Evolutionary conservation across 768 basidiomycete species (phyloP).

Genomic region (Tricholoma terreum): DNA sequence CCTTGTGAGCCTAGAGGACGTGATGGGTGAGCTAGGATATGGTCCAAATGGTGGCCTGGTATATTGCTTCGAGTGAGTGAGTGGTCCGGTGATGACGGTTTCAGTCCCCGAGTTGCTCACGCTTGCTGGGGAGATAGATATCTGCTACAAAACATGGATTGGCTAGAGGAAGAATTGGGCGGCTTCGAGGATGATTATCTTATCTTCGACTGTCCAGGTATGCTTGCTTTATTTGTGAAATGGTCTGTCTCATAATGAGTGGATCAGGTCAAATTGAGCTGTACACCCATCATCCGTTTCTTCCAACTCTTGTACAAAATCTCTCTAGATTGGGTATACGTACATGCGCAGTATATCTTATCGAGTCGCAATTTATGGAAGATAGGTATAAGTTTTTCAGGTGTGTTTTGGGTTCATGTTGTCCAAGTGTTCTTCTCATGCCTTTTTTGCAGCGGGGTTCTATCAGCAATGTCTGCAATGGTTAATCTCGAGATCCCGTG

Average conservation of each 20-base stretch:
- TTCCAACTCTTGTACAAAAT: conserved; percentile 83
- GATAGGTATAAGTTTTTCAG: conserved; percentile 98
- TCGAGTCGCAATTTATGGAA: conserved; percentile 99
- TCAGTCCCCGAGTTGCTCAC: neutral
- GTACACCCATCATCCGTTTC: conserved; percentile 97
- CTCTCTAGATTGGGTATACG: conserved; percentile 76
- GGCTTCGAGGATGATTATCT: conserved; percentile 96
- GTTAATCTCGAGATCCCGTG: conserved; percentile 95
- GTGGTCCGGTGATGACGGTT: conserved; percentile 27
- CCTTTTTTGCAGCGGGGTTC: conserved; percentile 65
- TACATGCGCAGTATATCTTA: conserved; percentile 85
- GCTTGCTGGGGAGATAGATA: conserved; percentile 56
- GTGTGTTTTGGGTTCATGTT: conserved; percentile 30
- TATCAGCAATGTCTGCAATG: conserved; percentile 99
- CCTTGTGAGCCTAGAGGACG: conserved; percentile 88
- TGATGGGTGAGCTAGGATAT: conserved; percentile 92
- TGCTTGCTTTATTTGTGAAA: conserved; percentile 11
- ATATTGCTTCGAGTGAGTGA: conserved; percentile 98
- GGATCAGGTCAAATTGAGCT: conserved; percentile 90
- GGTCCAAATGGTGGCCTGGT: conserved; percentile 97
- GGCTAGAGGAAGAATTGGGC: conserved; percentile 95
- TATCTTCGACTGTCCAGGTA: conserved; percentile 88
- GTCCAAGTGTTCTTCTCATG: neutral
- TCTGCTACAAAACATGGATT: conserved; percentile 94
- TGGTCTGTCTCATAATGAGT: neutral